Base-by-base conservation (phyloP, 2,329 filamentous ascomycete genomes). In the Cladosporium sp. region DNA sequence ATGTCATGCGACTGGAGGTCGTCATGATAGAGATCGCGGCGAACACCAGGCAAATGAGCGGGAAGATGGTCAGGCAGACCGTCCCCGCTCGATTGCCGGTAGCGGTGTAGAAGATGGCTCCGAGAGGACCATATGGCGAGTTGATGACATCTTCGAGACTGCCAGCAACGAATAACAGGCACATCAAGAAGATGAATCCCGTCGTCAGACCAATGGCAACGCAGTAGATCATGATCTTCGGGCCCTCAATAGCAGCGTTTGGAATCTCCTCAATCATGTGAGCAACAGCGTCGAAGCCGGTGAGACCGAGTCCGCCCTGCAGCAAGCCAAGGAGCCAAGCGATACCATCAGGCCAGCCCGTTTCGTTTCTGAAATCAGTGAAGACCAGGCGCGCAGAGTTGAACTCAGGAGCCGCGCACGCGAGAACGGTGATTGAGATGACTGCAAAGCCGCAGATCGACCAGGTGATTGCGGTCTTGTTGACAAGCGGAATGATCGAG, bases 391-490 rank as follows among this genome's bases (percentile, higher is more conserved):
- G 66, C 13, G 76, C 85, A 7, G 76, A 78, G 60, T 83, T 82
- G 62, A 80, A 89, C 58, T 84, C 72, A 0, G 83, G 83, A 2
- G 84, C 78, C 0, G 84, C 75, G 61, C 82, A 86, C 3, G 84
- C 77, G 45, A 90, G 70, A 0, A 86, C 74, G 0, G 85, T 86
- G 56, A 88, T 86, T 56, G 76, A 85, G 58, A 89, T 87, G 53
- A 89, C 72, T 41, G 79, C 70, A 59, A 89, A 88, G 0, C 86
- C 86, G 1, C 75, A 68, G 2, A 89, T 72, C 2, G 82, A 86
- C 86, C 85, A 89, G 46, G 82, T 77, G 58, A 89, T 85, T 1
- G 85, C 85, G 14, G 76, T 76, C 64, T 86, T 83, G 63, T 84
- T 89, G 59, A 89, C 73, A 10, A 77, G 74, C 0, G 85, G 85